These are phyloP conservation scores for Chionographis japonica DNA, from an alignment of 106 monocot species.

Conservation along the genomic window DNA sequence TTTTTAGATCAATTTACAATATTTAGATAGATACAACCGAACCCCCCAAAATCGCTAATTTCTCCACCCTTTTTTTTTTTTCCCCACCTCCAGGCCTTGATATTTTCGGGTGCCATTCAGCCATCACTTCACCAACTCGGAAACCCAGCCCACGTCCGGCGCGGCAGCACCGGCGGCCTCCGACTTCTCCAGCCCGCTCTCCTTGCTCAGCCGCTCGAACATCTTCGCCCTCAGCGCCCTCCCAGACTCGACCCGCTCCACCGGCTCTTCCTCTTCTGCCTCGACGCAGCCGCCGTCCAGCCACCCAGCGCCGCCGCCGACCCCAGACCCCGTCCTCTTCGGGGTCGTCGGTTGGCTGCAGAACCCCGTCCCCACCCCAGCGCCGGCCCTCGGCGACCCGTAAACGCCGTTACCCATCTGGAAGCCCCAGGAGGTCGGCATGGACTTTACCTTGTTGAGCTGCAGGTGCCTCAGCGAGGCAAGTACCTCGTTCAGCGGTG, in stretches of 20 bases:
- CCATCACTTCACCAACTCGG: slow-evolving; percentile 63
- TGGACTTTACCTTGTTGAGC: slow-evolving; percentile 40
- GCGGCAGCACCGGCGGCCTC: not conserved
- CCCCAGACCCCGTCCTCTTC: not conserved
- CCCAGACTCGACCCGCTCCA: slow-evolving; percentile 74
- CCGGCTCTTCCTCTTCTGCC: slow-evolving; percentile 23
- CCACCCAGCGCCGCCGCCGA: not conserved
- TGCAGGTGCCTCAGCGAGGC: slow-evolving; percentile 47
- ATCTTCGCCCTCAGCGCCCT: slow-evolving; percentile 75
- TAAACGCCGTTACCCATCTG: not conserved
- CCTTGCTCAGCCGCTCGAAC: slow-evolving; percentile 66
- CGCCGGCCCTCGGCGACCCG: slow-evolving; percentile 15
- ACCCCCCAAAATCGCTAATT: too few relatives aligned
- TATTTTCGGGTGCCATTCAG: too few relatives aligned
- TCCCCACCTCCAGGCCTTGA: too few relatives aligned
- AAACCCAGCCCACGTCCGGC: slow-evolving; percentile 80
- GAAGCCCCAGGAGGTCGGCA: slow-evolving; percentile 34
- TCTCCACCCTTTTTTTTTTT: too few relatives aligned
- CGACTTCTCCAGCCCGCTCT: slow-evolving; percentile 26
- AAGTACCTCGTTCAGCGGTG: slow-evolving; percentile 36
- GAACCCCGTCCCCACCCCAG: slow-evolving; percentile 24
- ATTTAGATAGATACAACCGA: too few relatives aligned
- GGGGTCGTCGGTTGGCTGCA: slow-evolving; percentile 63
- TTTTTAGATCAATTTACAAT: too few relatives aligned
- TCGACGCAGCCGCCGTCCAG: slow-evolving; percentile 9